Percentiles rank a stretch among this genome's conserved stretches.
These are phyloP conservation scores for Mangifera indica DNA, from an alignment of 345 rosid genomes.

Conservation along the genomic window DNA sequence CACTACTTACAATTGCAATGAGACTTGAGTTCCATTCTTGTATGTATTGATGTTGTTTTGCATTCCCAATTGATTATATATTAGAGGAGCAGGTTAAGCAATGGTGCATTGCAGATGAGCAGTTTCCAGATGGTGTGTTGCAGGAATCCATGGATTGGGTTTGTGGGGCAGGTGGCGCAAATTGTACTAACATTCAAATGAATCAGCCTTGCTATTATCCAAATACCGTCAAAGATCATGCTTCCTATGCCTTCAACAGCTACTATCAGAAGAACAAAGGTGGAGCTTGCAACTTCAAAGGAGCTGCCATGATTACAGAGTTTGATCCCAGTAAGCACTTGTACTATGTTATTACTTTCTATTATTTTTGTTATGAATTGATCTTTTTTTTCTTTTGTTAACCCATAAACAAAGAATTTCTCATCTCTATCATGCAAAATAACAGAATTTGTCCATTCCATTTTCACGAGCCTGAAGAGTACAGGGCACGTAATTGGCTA, in stretches of 20 bases:
- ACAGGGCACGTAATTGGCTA: constrained; percentile 9
- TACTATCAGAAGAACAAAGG: constrained; percentile 69
- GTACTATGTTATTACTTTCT: neutral
- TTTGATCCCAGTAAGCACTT: constrained; percentile 69
- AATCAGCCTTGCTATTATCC: constrained; percentile 69
- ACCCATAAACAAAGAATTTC: neutral
- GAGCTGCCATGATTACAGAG: constrained; percentile 71
- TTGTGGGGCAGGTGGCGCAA: constrained; percentile 61
- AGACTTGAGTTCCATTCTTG: neutral
- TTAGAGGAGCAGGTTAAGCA: constrained; percentile 56
- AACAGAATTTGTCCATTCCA: neutral
- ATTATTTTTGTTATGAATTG: neutral
- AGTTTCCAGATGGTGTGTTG: constrained; percentile 62
- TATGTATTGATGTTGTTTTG: neutral
- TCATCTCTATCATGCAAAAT: neutral
- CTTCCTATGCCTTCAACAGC: constrained; percentile 75
- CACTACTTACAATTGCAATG: no score
- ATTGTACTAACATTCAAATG: constrained; percentile 56
- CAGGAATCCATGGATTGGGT: constrained; percentile 72
- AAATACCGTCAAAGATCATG: constrained; percentile 64
- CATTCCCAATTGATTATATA: neutral
- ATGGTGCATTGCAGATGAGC: constrained; percentile 83
- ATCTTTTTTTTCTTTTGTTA: no score
- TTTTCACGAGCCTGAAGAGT: constrained; percentile 23
- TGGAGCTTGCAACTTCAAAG: constrained; percentile 77